Evolutionary conservation across 2,329 filamentous ascomycete genomes (phyloP).

Genomic region (Cladosporium colombiae): DNA sequence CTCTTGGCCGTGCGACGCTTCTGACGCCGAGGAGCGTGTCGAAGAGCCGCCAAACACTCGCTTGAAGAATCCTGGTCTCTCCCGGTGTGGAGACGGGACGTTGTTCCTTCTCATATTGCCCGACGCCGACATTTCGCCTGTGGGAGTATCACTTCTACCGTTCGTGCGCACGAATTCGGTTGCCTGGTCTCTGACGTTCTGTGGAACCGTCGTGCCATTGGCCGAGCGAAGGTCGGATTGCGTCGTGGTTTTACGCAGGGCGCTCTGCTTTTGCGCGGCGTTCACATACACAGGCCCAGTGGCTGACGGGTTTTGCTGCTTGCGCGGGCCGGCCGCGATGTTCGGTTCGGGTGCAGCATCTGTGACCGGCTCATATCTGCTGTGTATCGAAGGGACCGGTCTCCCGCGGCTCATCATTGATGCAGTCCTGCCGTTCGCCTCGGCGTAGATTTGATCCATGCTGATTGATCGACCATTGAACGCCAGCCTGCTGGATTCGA

Average conservation of each 20-base stretch:
- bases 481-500: conserved; percentile 59
- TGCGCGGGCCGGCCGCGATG: conserved; percentile 75
- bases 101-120: conserved; percentile 37
- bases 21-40: conserved; percentile 5
- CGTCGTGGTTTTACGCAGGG: conserved; percentile 36
- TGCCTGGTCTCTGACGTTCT: conserved; percentile 48
- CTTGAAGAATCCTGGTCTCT: conserved; percentile 86
- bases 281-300: conserved; percentile 40
- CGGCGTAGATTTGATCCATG: conserved; percentile 66
- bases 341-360: conserved; percentile 86
- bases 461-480: conserved; percentile 64
- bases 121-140: conserved; percentile 25
- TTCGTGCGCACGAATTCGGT: conserved; percentile 52
- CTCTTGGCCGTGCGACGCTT: background rate
- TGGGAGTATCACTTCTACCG: conserved; percentile 32
- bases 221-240: conserved; percentile 34
- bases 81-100: conserved; percentile 38
- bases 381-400: conserved; percentile 47
- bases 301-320: conserved; percentile 43
- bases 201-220: conserved; percentile 34
- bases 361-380: conserved; percentile 54
- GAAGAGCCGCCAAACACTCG: conserved; percentile 70
- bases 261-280: conserved; percentile 29
- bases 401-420: conserved; percentile 48
- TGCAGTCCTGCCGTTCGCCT: conserved; percentile 27